Evolutionary conservation across 176 grass and related monocot genomes (phyloP).

Genomic region (Carex parvula): DNA sequence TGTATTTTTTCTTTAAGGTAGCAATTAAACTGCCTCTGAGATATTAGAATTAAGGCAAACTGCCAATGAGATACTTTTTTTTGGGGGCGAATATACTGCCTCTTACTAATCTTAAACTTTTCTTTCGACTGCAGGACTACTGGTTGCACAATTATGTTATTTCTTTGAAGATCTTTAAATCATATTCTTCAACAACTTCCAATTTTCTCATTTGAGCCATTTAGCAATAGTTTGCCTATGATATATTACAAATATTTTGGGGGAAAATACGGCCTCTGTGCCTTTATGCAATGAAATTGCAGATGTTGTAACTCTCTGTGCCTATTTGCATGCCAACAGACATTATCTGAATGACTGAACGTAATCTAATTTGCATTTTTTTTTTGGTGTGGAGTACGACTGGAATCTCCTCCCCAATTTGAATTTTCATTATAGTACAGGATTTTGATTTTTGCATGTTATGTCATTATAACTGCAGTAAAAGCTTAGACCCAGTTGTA

Average conservation of each 20-base stretch:
- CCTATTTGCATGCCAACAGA: too few relatives aligned
- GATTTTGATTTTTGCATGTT: not conserved
- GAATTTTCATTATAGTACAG: not conserved
- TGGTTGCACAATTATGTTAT: not conserved
- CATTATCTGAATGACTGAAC: too few relatives aligned
- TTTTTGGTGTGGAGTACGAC: too few relatives aligned
- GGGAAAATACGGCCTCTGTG: too few relatives aligned
- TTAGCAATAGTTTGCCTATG: too few relatives aligned
- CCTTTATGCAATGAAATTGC: too few relatives aligned
- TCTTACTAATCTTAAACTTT: not conserved
- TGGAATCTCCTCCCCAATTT: too few relatives aligned
- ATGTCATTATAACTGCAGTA: not conserved
- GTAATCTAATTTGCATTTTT: too few relatives aligned
- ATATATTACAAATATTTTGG: too few relatives aligned
- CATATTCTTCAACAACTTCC: not conserved
- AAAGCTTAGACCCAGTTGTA: not conserved
- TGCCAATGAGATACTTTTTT: not conserved
- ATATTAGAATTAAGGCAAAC: not conserved
- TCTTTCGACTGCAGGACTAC: not conserved
- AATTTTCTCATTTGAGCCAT: not conserved
- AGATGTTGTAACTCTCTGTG: too few relatives aligned
- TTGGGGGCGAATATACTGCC: not conserved
- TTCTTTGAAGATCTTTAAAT: not conserved
- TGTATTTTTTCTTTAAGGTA: not conserved
- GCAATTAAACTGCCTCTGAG: too few relatives aligned